Conservation (phyloP, 176 grass and related monocot species). For the Avena atlantica region DNA sequence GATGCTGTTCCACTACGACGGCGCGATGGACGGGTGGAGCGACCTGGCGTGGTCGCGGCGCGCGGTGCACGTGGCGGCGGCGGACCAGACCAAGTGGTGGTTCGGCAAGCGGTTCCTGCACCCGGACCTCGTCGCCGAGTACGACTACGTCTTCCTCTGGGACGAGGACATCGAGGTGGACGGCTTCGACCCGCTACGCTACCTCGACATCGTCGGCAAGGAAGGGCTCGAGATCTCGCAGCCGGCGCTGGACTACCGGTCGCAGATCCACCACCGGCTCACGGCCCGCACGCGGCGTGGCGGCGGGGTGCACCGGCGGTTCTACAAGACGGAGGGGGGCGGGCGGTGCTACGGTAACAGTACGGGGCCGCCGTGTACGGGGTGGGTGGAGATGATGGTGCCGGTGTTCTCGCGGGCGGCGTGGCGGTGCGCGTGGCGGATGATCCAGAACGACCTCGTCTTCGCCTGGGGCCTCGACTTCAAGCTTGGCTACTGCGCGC, state of each 20-base stretch:
- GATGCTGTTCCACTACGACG: constrained; percentile 94
- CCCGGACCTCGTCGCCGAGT: constrained; percentile 75
- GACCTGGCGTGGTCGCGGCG: constrained; percentile 61
- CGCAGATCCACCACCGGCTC: constrained; percentile 75
- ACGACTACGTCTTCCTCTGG: constrained; percentile 87
- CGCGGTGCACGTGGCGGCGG: constrained; percentile 65
- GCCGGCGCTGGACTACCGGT: constrained; percentile 78
- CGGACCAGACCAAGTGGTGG: constrained; percentile 95
- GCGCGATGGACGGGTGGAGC: constrained; percentile 66
- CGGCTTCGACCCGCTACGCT: constrained; percentile 68
- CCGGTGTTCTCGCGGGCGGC: constrained; percentile 83
- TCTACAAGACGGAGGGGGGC: constrained; percentile 61
- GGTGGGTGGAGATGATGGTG: constrained; percentile 98
- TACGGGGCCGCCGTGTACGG: constrained; percentile 77
- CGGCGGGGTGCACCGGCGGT: constrained; percentile 66
- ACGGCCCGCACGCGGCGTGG: constrained; percentile 53
- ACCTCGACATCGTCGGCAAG: constrained; percentile 50
- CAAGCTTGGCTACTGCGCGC: constrained; percentile 92
- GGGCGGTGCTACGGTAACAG: constrained; percentile 69
- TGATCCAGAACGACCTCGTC: constrained; percentile 98
- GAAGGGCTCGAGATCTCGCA: constrained; percentile 91
- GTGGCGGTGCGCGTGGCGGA: constrained; percentile 86
- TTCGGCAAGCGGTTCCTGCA: constrained; percentile 90
- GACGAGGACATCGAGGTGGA: constrained; percentile 87
- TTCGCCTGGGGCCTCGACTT: constrained; percentile 90